These are phyloP conservation scores for Sanghuangporus sanghuang DNA, from an alignment of 1,284 basidiomycete genomes.

Conservation along the genomic window DNA sequence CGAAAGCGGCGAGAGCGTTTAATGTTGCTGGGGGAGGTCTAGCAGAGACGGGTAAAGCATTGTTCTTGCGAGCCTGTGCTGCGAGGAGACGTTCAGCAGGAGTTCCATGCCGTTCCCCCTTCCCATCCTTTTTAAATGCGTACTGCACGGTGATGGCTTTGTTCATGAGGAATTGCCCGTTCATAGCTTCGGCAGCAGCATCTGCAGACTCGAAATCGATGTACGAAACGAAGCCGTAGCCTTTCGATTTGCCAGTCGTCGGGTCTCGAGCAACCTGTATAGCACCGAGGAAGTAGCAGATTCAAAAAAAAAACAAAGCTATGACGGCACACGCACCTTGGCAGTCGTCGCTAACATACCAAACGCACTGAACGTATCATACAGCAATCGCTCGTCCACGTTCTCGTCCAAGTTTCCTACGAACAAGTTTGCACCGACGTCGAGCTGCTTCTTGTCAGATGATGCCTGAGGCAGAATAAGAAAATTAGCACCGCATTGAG, in stretches of 20 bases:
- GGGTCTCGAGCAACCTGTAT: constrained; percentile 87
- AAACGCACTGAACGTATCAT: constrained; percentile 94
- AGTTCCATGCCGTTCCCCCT: constrained; percentile 96
- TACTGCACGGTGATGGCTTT: constrained; percentile 96
- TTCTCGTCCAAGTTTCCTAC: constrained; percentile 93
- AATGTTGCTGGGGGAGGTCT: constrained; percentile 66
- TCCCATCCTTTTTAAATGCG: constrained; percentile 98
- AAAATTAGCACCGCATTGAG: neutral
- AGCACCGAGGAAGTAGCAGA: constrained; percentile 16
- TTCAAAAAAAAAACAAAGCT: constrained; percentile 1
- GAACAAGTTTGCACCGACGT: constrained; percentile 97
- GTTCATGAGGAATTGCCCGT: constrained; percentile 96
- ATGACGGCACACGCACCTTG: constrained; percentile 51
- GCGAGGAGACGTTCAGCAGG: constrained; percentile 92
- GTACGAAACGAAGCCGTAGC: constrained; percentile 95
- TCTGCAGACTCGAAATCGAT: constrained; percentile 98
- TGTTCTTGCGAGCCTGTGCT: constrained; percentile 92
- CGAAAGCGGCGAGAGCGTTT: constrained; percentile 53
- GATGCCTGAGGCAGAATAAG: constrained; percentile 53
- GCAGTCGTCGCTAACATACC: constrained; percentile 92
- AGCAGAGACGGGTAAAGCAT: constrained; percentile 71
- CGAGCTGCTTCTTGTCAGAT: constrained; percentile 96
- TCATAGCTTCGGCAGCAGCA: constrained; percentile 95
- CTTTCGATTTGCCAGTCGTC: constrained; percentile 81
- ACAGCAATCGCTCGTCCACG: constrained; percentile 89